phyloP scores from a whole-genome alignment of 768 basidiomycete species.

The Naganishia friedmannii region DNA sequence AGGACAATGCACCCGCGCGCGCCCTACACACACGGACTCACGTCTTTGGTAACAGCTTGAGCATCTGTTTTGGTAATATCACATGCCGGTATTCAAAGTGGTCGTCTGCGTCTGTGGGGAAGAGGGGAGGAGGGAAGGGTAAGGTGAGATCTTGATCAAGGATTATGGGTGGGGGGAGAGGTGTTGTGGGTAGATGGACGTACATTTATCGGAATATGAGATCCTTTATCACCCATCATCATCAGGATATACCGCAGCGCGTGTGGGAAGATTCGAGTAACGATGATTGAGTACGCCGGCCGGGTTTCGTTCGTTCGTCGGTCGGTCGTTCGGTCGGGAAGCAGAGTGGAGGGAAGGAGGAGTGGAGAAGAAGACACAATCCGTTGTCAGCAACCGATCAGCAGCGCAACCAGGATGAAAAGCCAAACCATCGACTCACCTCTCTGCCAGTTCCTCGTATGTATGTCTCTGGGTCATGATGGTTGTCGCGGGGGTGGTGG shows the following conservation, averaged over 20 bases:
- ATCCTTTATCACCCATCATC: conserved; percentile 40
- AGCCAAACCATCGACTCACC: conserved; percentile 34
- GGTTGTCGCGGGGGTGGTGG: neutral
- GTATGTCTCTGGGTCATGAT: conserved; percentile 30
- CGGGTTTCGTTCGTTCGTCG: too few relatives aligned
- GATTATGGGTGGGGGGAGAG: neutral
- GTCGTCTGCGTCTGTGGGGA: conserved; percentile 68
- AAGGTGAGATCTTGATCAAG: neutral
- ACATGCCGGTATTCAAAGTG: conserved; percentile 89
- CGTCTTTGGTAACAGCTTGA: conserved; percentile 83
- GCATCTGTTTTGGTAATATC: conserved; percentile 87
- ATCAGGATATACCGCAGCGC: neutral
- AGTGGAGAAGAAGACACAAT: too few relatives aligned
- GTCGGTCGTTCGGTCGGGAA: neutral
- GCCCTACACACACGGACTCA: too few relatives aligned
- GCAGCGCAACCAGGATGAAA: neutral
- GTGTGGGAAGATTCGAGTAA: neutral
- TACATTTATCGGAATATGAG: conserved; percentile 51
- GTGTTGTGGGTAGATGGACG: conserved; percentile 18
- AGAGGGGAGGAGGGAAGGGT: too few relatives aligned
- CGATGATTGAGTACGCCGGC: too few relatives aligned
- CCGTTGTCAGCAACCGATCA: neutral
- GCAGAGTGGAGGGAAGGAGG: neutral
- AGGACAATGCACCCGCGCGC: too few relatives aligned
- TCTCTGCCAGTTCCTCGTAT: conserved; percentile 48